Conservation (phyloP, 129 eudicot species). For the Chrysanthemum seticuspe region DNA sequence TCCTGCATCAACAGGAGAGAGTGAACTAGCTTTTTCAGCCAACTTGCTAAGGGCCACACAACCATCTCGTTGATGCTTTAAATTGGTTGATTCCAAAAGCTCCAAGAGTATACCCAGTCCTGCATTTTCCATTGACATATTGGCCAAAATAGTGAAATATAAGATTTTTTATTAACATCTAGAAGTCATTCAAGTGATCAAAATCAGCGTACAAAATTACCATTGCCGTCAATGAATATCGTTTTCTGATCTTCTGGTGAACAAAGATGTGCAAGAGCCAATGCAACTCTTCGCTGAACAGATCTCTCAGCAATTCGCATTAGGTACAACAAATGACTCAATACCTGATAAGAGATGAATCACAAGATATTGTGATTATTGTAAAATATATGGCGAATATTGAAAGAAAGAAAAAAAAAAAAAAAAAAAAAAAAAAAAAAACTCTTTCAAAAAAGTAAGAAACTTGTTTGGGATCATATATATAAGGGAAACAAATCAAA, state of each 20-base stretch:
- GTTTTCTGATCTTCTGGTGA: slow-evolving; percentile 56
- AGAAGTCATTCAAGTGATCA: neutral
- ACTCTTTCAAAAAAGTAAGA: no score
- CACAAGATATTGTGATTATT: slow-evolving; percentile 5
- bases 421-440: no score
- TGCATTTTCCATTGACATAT: slow-evolving; percentile 27
- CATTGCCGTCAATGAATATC: slow-evolving; percentile 54
- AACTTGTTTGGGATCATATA: no score
- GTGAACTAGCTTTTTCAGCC: slow-evolving; percentile 53
- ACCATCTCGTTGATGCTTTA: slow-evolving; percentile 56
- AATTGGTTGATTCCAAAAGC: slow-evolving; percentile 45
- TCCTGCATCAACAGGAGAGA: slow-evolving; percentile 59
- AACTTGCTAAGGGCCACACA: slow-evolving; percentile 54
- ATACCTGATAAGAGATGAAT: slow-evolving; percentile 36
- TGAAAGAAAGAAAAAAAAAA: no score
- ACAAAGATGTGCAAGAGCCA: slow-evolving; percentile 69
- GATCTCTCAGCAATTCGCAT: slow-evolving; percentile 55
- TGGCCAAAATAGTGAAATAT: slow-evolving; percentile 17
- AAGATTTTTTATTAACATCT: neutral
- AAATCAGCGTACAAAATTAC: slow-evolving; percentile 15
- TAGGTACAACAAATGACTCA: slow-evolving; percentile 53
- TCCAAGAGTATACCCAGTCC: slow-evolving; percentile 50
- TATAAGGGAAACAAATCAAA: no score
- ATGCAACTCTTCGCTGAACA: slow-evolving; percentile 53
- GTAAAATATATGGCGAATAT: neutral